Percentiles rank a stretch among this genome's conserved stretches.
These are phyloP conservation scores for Saitozyma podzolica DNA, from an alignment of 768 basidiomycete genomes.

Conservation along the genomic window DNA sequence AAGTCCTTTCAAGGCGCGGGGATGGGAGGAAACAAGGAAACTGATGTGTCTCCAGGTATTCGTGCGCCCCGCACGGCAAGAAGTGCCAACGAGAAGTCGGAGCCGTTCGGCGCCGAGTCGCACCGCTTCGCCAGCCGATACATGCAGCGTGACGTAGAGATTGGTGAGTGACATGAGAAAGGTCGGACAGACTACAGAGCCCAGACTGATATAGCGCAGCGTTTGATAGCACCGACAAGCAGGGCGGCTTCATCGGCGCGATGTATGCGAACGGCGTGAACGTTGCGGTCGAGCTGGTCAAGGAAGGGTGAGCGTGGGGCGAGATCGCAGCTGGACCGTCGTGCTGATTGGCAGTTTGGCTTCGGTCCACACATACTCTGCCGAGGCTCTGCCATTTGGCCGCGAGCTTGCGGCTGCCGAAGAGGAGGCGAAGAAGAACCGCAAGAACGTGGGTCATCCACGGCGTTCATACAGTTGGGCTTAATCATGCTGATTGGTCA, in stretches of 20 bases:
- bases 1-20: conserved; percentile 20
- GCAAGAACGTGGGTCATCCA: conserved; percentile 67
- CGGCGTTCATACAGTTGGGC: neutral
- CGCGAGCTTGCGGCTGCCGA: conserved; percentile 81
- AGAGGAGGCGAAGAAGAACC: conserved; percentile 78
- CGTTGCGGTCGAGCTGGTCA: conserved; percentile 75
- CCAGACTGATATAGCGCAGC: conserved; percentile 47
- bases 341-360: conserved; percentile 59
- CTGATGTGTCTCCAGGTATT: conserved; percentile 61
- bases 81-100: conserved; percentile 72
- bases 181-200: neutral
- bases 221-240: conserved; percentile 85
- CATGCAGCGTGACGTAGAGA: conserved; percentile 94
- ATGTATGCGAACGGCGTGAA: conserved; percentile 84
- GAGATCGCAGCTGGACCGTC: neutral
- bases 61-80: conserved; percentile 86
- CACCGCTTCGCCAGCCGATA: conserved; percentile 75
- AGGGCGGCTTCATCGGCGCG: conserved; percentile 90
- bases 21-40: too few relatives aligned
- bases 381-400: conserved; percentile 76
- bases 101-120: conserved; percentile 83
- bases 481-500: neutral
- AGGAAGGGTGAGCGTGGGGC: conserved; percentile 62
- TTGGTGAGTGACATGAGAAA: conserved; percentile 55
- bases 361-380: conserved; percentile 81